These are phyloP conservation scores for Trebouxia sp. DNA, from an alignment of 139 green algal species.

Conservation along the genomic window DNA sequence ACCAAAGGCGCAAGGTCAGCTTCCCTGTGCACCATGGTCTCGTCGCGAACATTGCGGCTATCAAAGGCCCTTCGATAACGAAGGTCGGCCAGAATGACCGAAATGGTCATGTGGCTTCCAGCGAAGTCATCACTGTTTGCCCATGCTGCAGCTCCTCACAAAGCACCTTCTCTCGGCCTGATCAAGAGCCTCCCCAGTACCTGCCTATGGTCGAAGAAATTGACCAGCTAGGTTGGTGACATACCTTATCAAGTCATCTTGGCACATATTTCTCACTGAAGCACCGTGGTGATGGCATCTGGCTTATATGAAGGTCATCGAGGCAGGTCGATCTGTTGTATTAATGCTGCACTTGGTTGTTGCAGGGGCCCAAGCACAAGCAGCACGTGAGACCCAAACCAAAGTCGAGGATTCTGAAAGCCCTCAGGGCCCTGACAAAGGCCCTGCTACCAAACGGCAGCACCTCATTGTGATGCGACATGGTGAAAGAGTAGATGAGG, in stretches of 20 bases:
- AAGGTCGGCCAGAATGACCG: too few species aligned
- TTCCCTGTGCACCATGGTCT: too few species aligned
- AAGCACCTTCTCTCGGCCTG: background rate
- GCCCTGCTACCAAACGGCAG: constrained; percentile 17
- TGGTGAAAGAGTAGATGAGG: constrained; percentile 35
- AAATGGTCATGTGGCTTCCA: too few species aligned
- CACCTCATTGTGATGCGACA: constrained; percentile 35
- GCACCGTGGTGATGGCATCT: too few species aligned
- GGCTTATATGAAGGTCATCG: too few species aligned
- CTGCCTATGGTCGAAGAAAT: background rate
- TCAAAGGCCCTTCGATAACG: too few species aligned
- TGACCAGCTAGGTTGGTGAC: background rate
- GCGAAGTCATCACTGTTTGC: too few species aligned
- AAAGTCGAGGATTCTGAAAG: background rate
- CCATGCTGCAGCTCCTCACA: background rate
- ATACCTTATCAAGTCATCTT: background rate
- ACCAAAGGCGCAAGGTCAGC: background rate
- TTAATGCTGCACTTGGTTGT: background rate
- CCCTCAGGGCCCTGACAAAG: background rate
- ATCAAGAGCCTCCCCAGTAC: background rate
- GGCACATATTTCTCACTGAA: too few species aligned
- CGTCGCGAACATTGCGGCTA: too few species aligned
- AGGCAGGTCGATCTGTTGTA: too few species aligned
- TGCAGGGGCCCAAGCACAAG: constrained; percentile 14
- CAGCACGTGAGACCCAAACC: background rate